Evolutionary conservation across 2,329 filamentous ascomycete genomes (phyloP), one percentile per base, ranked within the genome.

Genomic region (Pezicula radicicola): DNA sequence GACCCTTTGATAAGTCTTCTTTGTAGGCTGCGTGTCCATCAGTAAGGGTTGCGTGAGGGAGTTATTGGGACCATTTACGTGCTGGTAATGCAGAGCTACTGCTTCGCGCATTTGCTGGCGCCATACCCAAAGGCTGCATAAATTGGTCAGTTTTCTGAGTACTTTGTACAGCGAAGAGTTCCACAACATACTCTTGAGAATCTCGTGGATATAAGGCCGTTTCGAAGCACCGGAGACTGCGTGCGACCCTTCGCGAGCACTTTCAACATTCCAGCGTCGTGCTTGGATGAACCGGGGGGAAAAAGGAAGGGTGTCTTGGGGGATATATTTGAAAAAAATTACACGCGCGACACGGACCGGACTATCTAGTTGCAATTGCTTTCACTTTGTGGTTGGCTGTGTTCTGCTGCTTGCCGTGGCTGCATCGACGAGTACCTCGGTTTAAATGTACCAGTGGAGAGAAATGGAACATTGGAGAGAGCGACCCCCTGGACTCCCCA

Each of bases 1-100:
- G 77, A 49, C 88, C 89, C 69, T 91, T 92, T 64, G 84, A 84
- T 63, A 79, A 78, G 71, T 94, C 89, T 73, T 94, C 90, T 64
- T 79, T 83, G 74, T 94, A 93, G 63, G 86, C 89, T 89, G 64
- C 8, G 28, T 36, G 33, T 21, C 12, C 33, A 46, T 61, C 30
- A 63, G 53, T 49, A 13, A 18, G 33, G 41, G 47, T 30, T 50
- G 25, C 53, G 40, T 46, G 48, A 30, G 27, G 25, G 13, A 15
- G 25, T 30, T 25, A 44, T 19, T 16, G 28, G 33, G 13, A 36
- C n/a, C 16, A 49, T 69, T 53, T 67, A 82, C 79, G 77, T 62
- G 71, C 63, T 51, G 79, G 78, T 49, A 82, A 70, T 46, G 56
- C 52, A 56, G 81, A 81, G 73, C 80, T 84, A 65, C 74, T 83